phyloP scores from a whole-genome alignment of 805 yeast genomes.

The Cyberlindnera veronae region DNA sequence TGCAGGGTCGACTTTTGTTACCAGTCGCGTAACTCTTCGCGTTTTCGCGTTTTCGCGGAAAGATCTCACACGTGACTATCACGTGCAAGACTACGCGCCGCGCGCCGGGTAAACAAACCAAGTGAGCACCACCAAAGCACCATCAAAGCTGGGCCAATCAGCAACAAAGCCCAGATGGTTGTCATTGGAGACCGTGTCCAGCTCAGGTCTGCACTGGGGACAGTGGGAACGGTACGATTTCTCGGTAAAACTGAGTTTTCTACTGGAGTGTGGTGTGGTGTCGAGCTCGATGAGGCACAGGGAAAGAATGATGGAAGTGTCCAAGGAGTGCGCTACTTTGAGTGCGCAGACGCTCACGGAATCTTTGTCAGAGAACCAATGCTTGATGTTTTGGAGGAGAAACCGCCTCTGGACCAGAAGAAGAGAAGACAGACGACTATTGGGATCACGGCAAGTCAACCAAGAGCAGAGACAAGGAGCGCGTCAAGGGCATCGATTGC shows the following conservation, averaged over 20 bases:
- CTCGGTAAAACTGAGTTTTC: slow-evolving; percentile 57
- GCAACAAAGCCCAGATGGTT: slow-evolving; percentile 6
- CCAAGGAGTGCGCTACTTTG: slow-evolving; percentile 56
- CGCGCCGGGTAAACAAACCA: background rate
- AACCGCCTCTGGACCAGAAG: background rate
- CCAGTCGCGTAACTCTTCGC: too few species aligned
- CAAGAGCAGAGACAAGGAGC: slow-evolving; percentile 1
- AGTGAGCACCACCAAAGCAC: background rate
- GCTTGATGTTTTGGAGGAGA: slow-evolving; percentile 10
- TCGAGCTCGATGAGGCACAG: slow-evolving; percentile 67
- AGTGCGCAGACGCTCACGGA: slow-evolving; percentile 51
- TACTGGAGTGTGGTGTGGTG: slow-evolving; percentile 74
- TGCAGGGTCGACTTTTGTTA: too few species aligned
- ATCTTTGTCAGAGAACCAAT: slow-evolving; percentile 45
- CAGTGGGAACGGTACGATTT: slow-evolving; percentile 46
- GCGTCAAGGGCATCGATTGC: slow-evolving; percentile 2
- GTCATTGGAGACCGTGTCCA: slow-evolving; percentile 16
- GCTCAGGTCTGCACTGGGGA: slow-evolving; percentile 33
- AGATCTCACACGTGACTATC: too few species aligned
- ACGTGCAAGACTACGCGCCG: background rate
- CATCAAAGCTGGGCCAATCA: background rate
- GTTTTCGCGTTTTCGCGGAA: too few species aligned
- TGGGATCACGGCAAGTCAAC: background rate
- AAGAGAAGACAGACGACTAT: slow-evolving; percentile 6
- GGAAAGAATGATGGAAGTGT: slow-evolving; percentile 84